Percentiles rank a stretch among this genome's conserved stretches.
Conservation (phyloP, 2,329 filamentous ascomycete genomes). For the Xylaria sp. region DNA sequence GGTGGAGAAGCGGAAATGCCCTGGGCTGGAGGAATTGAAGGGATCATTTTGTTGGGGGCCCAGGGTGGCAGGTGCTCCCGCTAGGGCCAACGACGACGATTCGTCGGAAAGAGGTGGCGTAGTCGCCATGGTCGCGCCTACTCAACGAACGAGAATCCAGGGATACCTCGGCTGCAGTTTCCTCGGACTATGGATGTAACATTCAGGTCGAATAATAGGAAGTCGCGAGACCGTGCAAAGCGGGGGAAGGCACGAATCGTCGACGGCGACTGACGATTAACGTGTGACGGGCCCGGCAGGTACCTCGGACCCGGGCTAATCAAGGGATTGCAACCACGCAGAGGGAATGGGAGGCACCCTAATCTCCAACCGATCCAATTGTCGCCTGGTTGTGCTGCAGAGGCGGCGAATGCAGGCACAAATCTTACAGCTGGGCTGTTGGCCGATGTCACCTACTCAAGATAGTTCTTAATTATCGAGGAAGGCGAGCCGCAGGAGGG, state of each 20-base stretch:
- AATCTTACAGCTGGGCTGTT: slow-evolving; percentile 6
- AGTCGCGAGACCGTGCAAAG: slow-evolving; percentile 13
- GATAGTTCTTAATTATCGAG: background rate
- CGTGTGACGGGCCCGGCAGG: slow-evolving; percentile 2
- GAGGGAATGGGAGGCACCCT: background rate
- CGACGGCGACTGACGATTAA: slow-evolving; percentile 2
- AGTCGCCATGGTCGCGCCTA: slow-evolving; percentile 18
- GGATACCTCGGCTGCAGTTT: slow-evolving; percentile 26
- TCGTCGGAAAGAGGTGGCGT: slow-evolving; percentile 20
- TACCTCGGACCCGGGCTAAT: background rate
- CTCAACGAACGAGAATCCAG: slow-evolving; percentile 16
- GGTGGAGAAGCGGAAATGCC: slow-evolving; percentile 67
- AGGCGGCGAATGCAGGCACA: slow-evolving; percentile 1
- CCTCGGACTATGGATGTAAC: slow-evolving; percentile 28
- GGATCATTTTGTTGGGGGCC: slow-evolving; percentile 45
- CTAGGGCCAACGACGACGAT: slow-evolving; percentile 33
- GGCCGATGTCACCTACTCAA: background rate
- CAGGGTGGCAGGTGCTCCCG: slow-evolving; percentile 39
- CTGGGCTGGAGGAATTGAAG: slow-evolving; percentile 45
- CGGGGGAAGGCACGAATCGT: background rate
- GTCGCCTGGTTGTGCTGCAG: slow-evolving; percentile 5
- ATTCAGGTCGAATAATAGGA: slow-evolving; percentile 25
- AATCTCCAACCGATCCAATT: background rate
- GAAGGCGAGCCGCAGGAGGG: background rate
- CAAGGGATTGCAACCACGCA: slow-evolving; percentile 3